Conservation (phyloP, 1,284 basidiomycete species). For the Mycosarcoma mackinlayi region DNA sequence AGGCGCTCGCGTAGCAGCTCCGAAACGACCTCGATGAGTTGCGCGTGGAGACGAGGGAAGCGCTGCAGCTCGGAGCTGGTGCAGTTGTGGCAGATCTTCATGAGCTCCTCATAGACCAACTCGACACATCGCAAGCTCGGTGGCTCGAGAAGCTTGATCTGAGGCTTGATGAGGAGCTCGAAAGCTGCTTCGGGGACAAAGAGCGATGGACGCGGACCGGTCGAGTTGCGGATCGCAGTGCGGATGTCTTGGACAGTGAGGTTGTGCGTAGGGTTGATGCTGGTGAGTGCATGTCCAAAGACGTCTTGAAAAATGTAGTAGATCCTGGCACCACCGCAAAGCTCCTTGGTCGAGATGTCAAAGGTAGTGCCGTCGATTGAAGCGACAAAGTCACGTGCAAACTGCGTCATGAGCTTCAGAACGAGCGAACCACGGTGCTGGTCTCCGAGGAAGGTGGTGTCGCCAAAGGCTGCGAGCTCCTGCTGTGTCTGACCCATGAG, state of each 20-base stretch:
- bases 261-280: conserved; percentile 90
- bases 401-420: conserved; percentile 94
- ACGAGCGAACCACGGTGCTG: conserved; percentile 76
- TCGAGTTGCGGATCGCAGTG: conserved; percentile 97
- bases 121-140: conserved; percentile 96
- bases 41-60: conserved; percentile 91
- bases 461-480: conserved; percentile 95
- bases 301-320: conserved; percentile 99
- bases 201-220: conserved; percentile 92
- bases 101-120: conserved; percentile 97
- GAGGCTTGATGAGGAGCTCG: conserved; percentile 96
- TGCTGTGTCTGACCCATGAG: conserved; percentile 99
- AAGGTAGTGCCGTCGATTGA: conserved; percentile 98
- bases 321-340: conserved; percentile 96
- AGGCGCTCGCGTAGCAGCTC: conserved; percentile 93
- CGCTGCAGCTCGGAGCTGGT: conserved; percentile 93
- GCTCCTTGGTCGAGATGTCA: conserved; percentile 97
- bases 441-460: conserved; percentile 91
- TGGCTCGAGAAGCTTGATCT: conserved; percentile 94
- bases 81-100: conserved; percentile 99
- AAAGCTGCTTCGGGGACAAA: conserved; percentile 98
- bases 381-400: conserved; percentile 95
- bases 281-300: conserved; percentile 89
- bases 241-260: conserved; percentile 94
- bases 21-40: conserved; percentile 95